phyloP scores from a whole-genome alignment of 2,329 filamentous ascomycete species.

The Sphaerulina vaccinii region DNA sequence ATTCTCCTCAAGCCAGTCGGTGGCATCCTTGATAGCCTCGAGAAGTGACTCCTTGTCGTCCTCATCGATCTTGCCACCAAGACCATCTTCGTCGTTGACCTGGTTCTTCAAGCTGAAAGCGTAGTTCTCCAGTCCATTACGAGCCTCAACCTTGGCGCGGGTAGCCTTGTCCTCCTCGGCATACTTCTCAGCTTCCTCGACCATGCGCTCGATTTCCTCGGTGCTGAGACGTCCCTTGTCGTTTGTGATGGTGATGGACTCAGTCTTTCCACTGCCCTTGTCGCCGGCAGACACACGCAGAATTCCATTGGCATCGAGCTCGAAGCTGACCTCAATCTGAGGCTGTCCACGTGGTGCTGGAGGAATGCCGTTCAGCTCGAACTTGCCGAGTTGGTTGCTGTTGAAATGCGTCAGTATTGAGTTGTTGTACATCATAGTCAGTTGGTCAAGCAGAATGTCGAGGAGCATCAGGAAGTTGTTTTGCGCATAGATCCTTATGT shows the following conservation, averaged over 20 bases:
- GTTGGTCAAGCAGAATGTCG: background rate
- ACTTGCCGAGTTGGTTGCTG: conserved; percentile 89
- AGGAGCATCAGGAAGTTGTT: background rate
- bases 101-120: conserved; percentile 99
- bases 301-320: conserved; percentile 97
- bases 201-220: conserved; percentile 99
- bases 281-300: conserved; percentile 93
- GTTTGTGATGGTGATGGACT: conserved; percentile 99
- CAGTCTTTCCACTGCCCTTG: conserved; percentile 96
- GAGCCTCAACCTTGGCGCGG: conserved; percentile 92
- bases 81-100: conserved; percentile 92
- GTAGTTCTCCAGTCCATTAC: conserved; percentile 98
- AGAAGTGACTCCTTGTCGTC: conserved; percentile 97
- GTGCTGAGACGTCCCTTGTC: conserved; percentile 96
- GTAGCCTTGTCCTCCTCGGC: conserved; percentile 99
- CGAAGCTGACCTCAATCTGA: conserved; percentile 97
- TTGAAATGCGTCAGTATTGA: background rate
- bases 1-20: conserved; percentile 97
- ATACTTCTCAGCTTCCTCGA: conserved; percentile 96
- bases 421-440: background rate
- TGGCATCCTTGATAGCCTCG: conserved; percentile 94
- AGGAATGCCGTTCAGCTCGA: conserved; percentile 94
- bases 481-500: background rate
- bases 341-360: conserved; percentile 93
- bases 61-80: conserved; percentile 96